phyloP scores from a whole-genome alignment of 1,284 basidiomycete species.

The Puccinia horiana region DNA sequence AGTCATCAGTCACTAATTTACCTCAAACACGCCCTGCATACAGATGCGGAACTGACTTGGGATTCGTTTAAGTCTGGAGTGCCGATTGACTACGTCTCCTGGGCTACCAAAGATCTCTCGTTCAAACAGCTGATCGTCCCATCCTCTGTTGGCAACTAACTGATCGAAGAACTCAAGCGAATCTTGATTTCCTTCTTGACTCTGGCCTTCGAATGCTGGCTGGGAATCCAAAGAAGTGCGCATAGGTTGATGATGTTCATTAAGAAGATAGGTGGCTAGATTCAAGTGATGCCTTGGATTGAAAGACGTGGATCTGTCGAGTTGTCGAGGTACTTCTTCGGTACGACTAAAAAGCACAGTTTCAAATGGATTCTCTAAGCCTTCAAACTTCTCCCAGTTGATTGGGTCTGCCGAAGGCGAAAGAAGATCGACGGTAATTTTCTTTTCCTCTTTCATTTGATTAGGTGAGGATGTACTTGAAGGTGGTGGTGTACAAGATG shows the following conservation, averaged over 20 bases:
- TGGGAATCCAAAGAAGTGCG: neutral
- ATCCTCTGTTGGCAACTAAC: constrained; percentile 5
- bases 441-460: neutral
- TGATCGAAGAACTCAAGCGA: constrained; percentile 9
- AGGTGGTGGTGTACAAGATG: constrained; percentile 28
- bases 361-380: constrained; percentile 30
- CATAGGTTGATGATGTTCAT: neutral
- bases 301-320: constrained; percentile 32
- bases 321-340: neutral
- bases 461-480: neutral
- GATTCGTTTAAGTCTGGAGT: constrained; percentile 25
- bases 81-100: constrained; percentile 5
- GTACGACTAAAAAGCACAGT: constrained; percentile 33
- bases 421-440: neutral
- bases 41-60: neutral
- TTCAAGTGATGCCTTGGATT: constrained; percentile 14
- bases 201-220: neutral
- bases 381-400: neutral
- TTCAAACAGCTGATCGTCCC: constrained; percentile 19
- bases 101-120: constrained; percentile 42
- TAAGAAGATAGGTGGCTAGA: constrained; percentile 3
- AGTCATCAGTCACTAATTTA: neutral
- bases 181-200: neutral
- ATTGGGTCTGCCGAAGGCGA: constrained; percentile 7
- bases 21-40: neutral